A percentile compares a stretch with the other conserved stretches of the same genome.
phyloP scores from a whole-genome alignment of 2,329 filamentous ascomycete genomes.

The Clarireedia paspali region DNA sequence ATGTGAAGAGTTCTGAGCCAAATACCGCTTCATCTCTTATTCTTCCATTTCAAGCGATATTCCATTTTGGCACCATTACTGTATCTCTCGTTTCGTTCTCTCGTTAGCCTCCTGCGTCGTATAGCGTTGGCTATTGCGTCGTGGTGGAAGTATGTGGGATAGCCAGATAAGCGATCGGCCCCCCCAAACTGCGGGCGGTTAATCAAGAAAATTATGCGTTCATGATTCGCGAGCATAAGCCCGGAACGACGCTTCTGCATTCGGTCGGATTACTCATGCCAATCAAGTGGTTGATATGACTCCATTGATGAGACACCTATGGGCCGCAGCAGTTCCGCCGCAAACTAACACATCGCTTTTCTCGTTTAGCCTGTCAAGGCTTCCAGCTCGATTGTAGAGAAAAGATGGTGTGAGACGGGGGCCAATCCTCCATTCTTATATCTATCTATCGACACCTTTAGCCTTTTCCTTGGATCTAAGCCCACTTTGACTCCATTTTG shows the following conservation, averaged over 20 bases:
- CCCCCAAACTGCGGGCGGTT: neutral
- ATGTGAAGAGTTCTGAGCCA: neutral
- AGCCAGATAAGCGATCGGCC: constrained; percentile 8
- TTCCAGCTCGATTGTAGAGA: constrained; percentile 1
- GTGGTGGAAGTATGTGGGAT: neutral
- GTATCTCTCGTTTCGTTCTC: neutral
- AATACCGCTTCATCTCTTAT: neutral
- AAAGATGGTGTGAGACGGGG: constrained; percentile 4
- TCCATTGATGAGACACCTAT: neutral
- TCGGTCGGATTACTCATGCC: neutral
- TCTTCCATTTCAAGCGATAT: neutral
- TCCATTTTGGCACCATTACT: neutral
- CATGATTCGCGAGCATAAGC: constrained; percentile 3
- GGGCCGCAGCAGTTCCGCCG: constrained; percentile 7
- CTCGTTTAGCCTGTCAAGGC: neutral
- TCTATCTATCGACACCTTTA: neutral
- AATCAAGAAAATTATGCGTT: neutral
- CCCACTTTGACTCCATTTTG: neutral
- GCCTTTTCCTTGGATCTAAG: constrained; percentile 1
- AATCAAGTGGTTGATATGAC: constrained; percentile 4
- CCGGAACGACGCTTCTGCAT: neutral
- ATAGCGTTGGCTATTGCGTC: neutral
- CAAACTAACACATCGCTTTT: neutral
- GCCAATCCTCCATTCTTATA: constrained; percentile 9
- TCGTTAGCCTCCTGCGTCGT: neutral